Base-by-base conservation (phyloP, 2,329 filamentous ascomycete species). In the Penicillium griseofulvum region DNA sequence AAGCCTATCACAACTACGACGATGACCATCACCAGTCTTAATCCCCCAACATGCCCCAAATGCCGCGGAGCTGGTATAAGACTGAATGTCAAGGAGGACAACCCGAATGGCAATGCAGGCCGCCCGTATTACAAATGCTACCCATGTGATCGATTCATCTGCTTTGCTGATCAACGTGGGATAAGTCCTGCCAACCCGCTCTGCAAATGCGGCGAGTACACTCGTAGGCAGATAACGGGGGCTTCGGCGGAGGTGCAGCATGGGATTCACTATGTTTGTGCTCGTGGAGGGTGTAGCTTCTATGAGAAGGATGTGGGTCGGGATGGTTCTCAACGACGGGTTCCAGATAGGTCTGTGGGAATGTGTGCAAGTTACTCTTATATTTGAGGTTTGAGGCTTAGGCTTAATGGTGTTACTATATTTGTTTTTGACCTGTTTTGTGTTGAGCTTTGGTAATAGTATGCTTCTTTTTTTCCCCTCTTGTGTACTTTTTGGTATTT, bases 191-290 rank as follows among this genome's bases (percentile, higher is more conserved):
- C 22, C 9, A 57, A 59, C 19, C 51, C 51, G 6, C 28, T 10
- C 17, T 59, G 57, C 31, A 10, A 24, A 3, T 59, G 57, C 33
- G 39, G 55, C 10, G 3, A 10, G 22, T 52, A 49, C 12, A 48
- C 48, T 43, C 38, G 57, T 31, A 45, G 44, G 29, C 57, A 55
- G 36, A 33, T 47, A 6, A 42, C 48, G 10, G 51, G 51, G 9
- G 8, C 31, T 1, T 10, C 17, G 12, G 46, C 52, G 16, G 29
- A 24, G n/a, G 19, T 43, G 16, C 44, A 36, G 2, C 28, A 52
- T 37, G 46, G 47, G 12, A 26, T 52, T 42, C 55, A 57, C 28
- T 59, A 52, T 55, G 55, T 55, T 29, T 59, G 57, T 24, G 29
- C 28, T 19, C 29, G 22, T n/a, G 51, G 55, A 11, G 4, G 9